Base-by-base conservation (phyloP, 139 green algal genomes). In the Coccomyxa sp. region DNA sequence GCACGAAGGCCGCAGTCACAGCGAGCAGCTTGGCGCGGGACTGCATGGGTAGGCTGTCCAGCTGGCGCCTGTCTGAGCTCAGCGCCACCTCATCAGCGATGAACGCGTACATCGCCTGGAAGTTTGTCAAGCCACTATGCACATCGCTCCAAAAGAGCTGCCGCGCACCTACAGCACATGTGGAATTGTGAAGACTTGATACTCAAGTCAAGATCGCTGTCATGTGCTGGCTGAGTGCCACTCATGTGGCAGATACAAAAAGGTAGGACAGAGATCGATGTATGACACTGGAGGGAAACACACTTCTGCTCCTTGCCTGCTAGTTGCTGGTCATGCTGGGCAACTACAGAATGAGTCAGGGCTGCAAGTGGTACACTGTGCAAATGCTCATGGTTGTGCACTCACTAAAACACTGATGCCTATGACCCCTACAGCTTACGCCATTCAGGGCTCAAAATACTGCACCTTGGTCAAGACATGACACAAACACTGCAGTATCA, bases 111-210 rank as follows among this genome's bases (percentile, higher is more conserved):
- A 97, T 78, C 16, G 91, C 81, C 37, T 82, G 50, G 80, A 97
- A 97, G 9, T 87, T 79, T 1, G 55, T 73, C 0, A 73, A 75
- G 12, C 84, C 85, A 16, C 78, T 81, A 40, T 95, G 88, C 18
- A 94, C 86, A 73, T 97, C 93, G 0, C 89, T 90, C 64, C 92
- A 84, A 69, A 97, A 93, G 64, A 97, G 85, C 88, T 96, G 92
- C 14, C 78, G 75, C 2, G 83, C 83, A 24, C 88, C 86, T 87
- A 64, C 50, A 64, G 27, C 50, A 64, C 18, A 64, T 64, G 50
- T n/a, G n/a, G n/a, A n/a, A n/a, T n/a, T n/a, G n/a, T n/a, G n/a
- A n/a, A n/a, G n/a, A n/a, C n/a, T n/a, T n/a, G n/a, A n/a, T n/a
- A n/a, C n/a, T n/a, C n/a, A n/a, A n/a, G n/a, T n/a, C n/a, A n/a